These are phyloP conservation scores for Staphylotrichum tortipilum DNA, from an alignment of 495 filamentous ascomycete genomes.

Conservation along the genomic window DNA sequence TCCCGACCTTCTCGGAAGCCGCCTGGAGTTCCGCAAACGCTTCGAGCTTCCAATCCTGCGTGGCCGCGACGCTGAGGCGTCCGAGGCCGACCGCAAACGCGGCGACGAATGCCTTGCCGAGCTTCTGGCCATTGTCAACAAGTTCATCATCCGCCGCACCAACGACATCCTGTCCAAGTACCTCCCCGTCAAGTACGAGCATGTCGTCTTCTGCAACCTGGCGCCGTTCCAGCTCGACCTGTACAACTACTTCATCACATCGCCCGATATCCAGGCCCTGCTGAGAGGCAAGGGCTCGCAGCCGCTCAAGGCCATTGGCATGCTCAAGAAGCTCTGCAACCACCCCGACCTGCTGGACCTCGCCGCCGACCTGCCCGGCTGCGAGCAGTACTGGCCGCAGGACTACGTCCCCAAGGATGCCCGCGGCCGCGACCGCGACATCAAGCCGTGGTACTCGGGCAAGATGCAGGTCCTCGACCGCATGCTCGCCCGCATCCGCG, in stretches of 20 bases:
- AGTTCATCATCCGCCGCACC: conserved; percentile 96
- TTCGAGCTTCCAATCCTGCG: conserved; percentile 89
- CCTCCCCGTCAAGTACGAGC: conserved; percentile 96
- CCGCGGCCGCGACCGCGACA: conserved; percentile 79
- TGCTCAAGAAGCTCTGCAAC: conserved; percentile 98
- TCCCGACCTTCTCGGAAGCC: conserved; percentile 79
- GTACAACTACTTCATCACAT: conserved; percentile 95
- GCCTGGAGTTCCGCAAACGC: conserved; percentile 87
- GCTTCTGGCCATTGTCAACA: conserved; percentile 80
- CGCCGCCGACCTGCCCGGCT: conserved; percentile 76
- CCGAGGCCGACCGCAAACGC: conserved; percentile 70
- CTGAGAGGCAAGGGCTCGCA: conserved; percentile 92
- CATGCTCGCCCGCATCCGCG: conserved; percentile 93
- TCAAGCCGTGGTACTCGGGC: conserved; percentile 93
- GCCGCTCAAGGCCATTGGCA: conserved; percentile 88
- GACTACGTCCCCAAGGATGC: conserved; percentile 85
- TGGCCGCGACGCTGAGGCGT: conserved; percentile 84
- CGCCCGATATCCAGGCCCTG: conserved; percentile 86
- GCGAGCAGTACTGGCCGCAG: conserved; percentile 71
- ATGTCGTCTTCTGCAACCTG: conserved; percentile 98
- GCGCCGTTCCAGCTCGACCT: conserved; percentile 85
- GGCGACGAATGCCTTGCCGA: conserved; percentile 80
- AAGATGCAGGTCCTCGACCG: conserved; percentile 98
- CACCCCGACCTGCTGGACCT: conserved; percentile 91
- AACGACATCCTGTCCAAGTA: conserved; percentile 99